phyloP scores from a whole-genome alignment of 495 filamentous ascomycete genomes.

The Melanomma pulvis-pyrius region DNA sequence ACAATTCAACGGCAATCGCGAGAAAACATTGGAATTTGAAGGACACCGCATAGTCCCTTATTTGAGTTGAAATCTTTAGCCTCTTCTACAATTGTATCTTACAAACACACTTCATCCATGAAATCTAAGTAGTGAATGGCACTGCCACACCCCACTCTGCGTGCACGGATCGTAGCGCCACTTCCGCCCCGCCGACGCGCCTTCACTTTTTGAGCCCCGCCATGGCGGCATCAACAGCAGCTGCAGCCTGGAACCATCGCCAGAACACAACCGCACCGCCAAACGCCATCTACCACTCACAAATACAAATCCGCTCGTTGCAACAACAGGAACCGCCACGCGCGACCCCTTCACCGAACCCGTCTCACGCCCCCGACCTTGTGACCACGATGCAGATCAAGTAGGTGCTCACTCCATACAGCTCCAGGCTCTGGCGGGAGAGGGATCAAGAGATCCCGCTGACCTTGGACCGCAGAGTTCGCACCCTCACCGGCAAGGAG shows the following conservation, averaged over 20 bases:
- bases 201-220: slow-evolving; percentile 10
- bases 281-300: neutral
- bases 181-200: slow-evolving; percentile 3
- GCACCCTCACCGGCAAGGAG: slow-evolving; percentile 96
- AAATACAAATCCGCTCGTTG: neutral
- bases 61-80: no score
- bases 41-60: no score
- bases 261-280: neutral
- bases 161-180: neutral
- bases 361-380: neutral
- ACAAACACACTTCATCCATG: no score
- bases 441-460: neutral
- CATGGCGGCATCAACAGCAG: neutral
- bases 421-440: neutral
- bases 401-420: slow-evolving; percentile 18
- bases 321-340: neutral
- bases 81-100: no score
- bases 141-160: neutral
- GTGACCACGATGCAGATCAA: slow-evolving; percentile 38
- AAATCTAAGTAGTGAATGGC: no score
- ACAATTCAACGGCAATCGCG: no score
- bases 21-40: no score
- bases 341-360: neutral
- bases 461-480: slow-evolving; percentile 64
- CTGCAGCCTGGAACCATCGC: neutral